Evolutionary conservation across 305 asterid species (phyloP).

Genomic region (Fraxinus dipetala): DNA sequence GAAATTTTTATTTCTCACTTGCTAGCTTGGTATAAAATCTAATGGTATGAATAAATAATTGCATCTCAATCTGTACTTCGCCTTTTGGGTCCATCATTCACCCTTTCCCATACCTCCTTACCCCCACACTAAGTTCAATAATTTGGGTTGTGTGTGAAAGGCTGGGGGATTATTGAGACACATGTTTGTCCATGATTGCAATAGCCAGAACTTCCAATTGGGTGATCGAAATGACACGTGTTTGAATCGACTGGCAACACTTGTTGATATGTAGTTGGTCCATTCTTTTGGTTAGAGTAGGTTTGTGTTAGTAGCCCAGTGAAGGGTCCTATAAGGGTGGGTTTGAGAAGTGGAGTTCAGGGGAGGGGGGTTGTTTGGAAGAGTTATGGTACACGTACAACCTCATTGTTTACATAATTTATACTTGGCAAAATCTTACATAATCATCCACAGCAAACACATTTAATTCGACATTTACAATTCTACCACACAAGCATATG

Average conservation of each 20-base stretch:
- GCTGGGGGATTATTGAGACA: slow-evolving; percentile 35
- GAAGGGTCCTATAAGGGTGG: slow-evolving; percentile 6
- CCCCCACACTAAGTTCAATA: slow-evolving; percentile 32
- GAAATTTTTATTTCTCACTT: slow-evolving; percentile 3
- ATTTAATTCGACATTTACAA: no score
- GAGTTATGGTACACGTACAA: no score
- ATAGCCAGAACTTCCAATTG: slow-evolving; percentile 23
- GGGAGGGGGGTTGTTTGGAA: no score
- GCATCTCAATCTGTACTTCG: slow-evolving; percentile 46
- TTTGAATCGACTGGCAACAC: slow-evolving; percentile 15
- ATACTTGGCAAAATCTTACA: no score
- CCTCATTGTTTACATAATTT: no score
- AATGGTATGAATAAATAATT: slow-evolving; percentile 44
- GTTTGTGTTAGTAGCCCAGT: not conserved
- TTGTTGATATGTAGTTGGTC: slow-evolving; percentile 14
- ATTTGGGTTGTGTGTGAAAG: slow-evolving; percentile 38
- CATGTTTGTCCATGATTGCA: slow-evolving; percentile 42
- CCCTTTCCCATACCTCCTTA: slow-evolving; percentile 23
- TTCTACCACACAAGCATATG: no score
- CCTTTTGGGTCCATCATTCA: slow-evolving; percentile 51
- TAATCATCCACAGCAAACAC: no score
- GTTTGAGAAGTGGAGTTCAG: not conserved
- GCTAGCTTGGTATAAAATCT: slow-evolving; percentile 27
- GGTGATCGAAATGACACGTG: slow-evolving; percentile 13
- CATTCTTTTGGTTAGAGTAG: slow-evolving; percentile 23